Base-by-base conservation (phyloP, 805 yeast species). In the Zygoascus tannicola region DNA sequence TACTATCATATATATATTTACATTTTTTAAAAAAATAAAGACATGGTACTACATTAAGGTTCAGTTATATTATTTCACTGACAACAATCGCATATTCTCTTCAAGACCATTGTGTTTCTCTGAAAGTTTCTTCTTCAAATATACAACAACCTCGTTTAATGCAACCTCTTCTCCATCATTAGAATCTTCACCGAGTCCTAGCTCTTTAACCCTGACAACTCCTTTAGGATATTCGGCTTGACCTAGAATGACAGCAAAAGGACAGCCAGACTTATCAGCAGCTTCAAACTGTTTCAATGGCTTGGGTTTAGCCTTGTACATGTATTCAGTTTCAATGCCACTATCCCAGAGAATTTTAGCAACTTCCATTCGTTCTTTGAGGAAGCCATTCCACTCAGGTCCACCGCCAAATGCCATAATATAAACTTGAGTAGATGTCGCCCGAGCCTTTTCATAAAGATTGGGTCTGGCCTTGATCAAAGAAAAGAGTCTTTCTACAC, bases 391-490 rank as follows among this genome's bases (percentile, higher is more conserved):
- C 97, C 97, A 88, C 49, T 82, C 94, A 56, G 84, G 84, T 57
- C 97, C 98, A 57, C 97, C 97, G 53, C 98, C 98, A 59, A 92
- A 88, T 1, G 98, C 97, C 96, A 92, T 88, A 40, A 92, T 81
- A 59, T 72, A 92, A 12, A 85, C 97, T 63, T 92, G 94, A 16
- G 98, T 94, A 32, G 90, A 79, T 22, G 88, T 74, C 30, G 97
- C 78, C 55, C 92, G 78, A 45, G 88, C 71, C 46, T 73, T 70
- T 26, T 79, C 79, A 53, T 75, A 73, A 43, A 77, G 65, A 23
- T 76, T 75, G 35, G 75, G 72, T 61, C 94, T 76, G 41, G 85
- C 81, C 63, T 85, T 87, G 56, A 92, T 78, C 48, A 92, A 67
- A 5, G 97, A 86, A 63, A 92, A 92, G 50, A 92, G 66, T 64